A percentile compares a stretch with the other conserved stretches of the same genome.
Conservation (phyloP, 2,329 filamentous ascomycete species). For the Talaromyces atroroseus region DNA sequence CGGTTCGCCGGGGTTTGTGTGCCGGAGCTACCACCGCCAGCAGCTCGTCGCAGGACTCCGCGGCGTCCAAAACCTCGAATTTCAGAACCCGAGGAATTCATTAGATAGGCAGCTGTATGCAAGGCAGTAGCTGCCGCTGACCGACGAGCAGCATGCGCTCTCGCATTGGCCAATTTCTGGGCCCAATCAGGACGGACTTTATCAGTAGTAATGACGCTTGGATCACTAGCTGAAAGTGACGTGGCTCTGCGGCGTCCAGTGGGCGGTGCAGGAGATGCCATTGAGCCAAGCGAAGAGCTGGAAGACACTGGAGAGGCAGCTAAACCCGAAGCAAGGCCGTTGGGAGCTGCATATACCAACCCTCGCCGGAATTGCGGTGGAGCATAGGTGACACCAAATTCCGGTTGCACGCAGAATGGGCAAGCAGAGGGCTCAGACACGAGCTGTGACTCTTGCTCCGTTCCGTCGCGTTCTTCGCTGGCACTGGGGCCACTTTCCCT, state of each 20-base stretch:
- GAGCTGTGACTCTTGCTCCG: slow-evolving; percentile 53
- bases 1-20: slow-evolving; percentile 28
- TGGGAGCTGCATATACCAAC: slow-evolving; percentile 58
- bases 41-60: slow-evolving; percentile 44
- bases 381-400: slow-evolving; percentile 95
- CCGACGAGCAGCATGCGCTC: slow-evolving; percentile 75
- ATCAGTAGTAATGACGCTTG: slow-evolving; percentile 87
- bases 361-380: slow-evolving; percentile 84
- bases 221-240: slow-evolving; percentile 74
- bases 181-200: slow-evolving; percentile 91
- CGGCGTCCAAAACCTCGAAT: slow-evolving; percentile 53
- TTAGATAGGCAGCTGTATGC: slow-evolving; percentile 89
- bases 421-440: slow-evolving; percentile 89
- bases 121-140: slow-evolving; percentile 90
- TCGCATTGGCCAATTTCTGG: slow-evolving; percentile 76
- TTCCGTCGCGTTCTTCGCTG: background rate
- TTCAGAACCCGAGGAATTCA: slow-evolving; percentile 53
- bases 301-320: slow-evolving; percentile 76
- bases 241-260: slow-evolving; percentile 54
- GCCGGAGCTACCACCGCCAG: slow-evolving; percentile 27
- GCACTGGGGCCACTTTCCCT: slow-evolving; percentile 8
- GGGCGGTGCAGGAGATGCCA: slow-evolving; percentile 36
- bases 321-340: slow-evolving; percentile 42
- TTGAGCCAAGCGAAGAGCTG: slow-evolving; percentile 60
- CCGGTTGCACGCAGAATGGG: slow-evolving; percentile 89